A percentile compares a stretch with the other conserved stretches of the same genome.
These are phyloP conservation scores for Tremellales sp. DNA, from an alignment of 1,284 basidiomycete genomes.

Conservation along the genomic window DNA sequence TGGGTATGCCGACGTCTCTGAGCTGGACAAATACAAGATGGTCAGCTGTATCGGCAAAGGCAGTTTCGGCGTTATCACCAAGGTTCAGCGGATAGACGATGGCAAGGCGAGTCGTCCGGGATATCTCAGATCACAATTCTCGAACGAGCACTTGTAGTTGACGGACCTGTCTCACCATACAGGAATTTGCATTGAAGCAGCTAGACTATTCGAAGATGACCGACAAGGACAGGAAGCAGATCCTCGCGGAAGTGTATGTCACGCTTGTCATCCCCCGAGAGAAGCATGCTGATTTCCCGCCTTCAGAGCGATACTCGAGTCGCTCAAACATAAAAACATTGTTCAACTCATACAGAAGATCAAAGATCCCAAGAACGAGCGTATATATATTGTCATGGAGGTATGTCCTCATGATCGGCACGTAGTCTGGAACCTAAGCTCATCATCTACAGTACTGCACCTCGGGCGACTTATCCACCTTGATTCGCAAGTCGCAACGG, in stretches of 20 bases:
- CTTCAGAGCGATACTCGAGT: constrained; percentile 86
- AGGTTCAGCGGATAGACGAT: constrained; percentile 80
- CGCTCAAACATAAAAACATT: constrained; percentile 89
- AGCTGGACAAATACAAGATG: constrained; percentile 74
- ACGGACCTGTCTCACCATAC: constrained; percentile 1
- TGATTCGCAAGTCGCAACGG: constrained; percentile 61
- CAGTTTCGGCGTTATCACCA: constrained; percentile 94
- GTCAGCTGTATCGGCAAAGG: constrained; percentile 92
- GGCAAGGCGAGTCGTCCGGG: constrained; percentile 61
- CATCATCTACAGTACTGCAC: constrained; percentile 64
- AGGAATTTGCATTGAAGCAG: constrained; percentile 90
- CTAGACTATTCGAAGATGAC: constrained; percentile 93
- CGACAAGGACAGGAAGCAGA: constrained; percentile 87
- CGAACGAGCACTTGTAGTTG: neutral
- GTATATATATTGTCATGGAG: constrained; percentile 94
- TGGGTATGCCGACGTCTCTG: constrained; percentile 44
- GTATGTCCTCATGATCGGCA: constrained; percentile 29
- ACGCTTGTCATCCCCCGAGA: neutral
- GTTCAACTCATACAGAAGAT: constrained; percentile 59
- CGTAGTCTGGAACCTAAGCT: neutral
- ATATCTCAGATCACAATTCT: neutral
- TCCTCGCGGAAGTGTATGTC: constrained; percentile 93
- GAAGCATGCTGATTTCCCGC: constrained; percentile 2
- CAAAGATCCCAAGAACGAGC: constrained; percentile 84
- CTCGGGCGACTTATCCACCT: constrained; percentile 80